Conservation (phyloP, 805 yeast species). For the Metschnikowia amazonensis region DNA sequence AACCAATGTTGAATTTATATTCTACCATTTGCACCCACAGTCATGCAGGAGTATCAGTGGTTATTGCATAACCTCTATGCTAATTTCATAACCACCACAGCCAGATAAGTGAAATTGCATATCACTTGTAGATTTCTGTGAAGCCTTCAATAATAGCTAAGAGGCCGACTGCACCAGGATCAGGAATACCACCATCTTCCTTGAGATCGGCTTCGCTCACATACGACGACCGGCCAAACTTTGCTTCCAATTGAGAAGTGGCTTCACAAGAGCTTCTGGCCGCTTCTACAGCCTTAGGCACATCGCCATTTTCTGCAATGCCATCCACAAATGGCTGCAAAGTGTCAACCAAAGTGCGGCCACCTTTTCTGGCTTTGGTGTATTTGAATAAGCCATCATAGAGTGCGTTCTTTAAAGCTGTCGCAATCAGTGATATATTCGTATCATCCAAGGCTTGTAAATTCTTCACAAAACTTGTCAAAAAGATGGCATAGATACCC, state of each 20-base stretch:
- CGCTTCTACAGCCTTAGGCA: constrained; percentile 59
- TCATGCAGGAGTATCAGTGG: neutral
- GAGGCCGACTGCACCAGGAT: constrained; percentile 92
- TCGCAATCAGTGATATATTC: constrained; percentile 34
- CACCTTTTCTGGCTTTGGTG: constrained; percentile 86
- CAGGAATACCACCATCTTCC: constrained; percentile 74
- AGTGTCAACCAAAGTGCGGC: constrained; percentile 85
- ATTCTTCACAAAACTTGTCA: constrained; percentile 66
- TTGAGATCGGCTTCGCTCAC: constrained; percentile 61
- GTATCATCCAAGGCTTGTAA: constrained; percentile 37
- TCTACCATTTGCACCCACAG: constrained; percentile 13
- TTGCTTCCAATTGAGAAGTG: constrained; percentile 73
- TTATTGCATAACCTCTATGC: constrained; percentile 2
- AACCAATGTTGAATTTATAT: neutral
- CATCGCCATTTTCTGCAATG: constrained; percentile 47
- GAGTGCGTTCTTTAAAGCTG: constrained; percentile 56
- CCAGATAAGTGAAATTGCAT: neutral
- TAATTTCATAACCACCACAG: neutral
- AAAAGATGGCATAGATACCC: constrained; percentile 80
- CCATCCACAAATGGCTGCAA: constrained; percentile 79
- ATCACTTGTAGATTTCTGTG: constrained; percentile 10
- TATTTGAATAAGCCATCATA: constrained; percentile 70
- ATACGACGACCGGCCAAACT: constrained; percentile 91
- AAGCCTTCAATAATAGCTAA: constrained; percentile 55
- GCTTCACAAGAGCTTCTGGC: constrained; percentile 73